Base-by-base conservation (phyloP, 176 grass and related monocot species). In the Otatea glauca region DNA sequence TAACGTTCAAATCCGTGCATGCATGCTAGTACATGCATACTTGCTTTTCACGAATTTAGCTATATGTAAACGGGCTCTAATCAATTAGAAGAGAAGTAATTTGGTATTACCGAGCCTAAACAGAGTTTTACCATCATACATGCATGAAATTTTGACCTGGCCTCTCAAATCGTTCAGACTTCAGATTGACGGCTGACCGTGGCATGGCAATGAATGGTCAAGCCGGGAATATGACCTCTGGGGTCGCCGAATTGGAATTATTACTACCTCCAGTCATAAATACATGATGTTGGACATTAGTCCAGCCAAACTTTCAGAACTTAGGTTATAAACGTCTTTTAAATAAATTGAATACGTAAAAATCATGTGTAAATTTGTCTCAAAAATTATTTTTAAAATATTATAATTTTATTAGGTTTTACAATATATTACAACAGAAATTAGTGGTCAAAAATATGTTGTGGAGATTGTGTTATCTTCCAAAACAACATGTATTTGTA, bases 1-100 rank as follows among this genome's bases (percentile, higher is more conserved):
- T 42, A 79, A 43, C 45, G 1, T 32, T 63, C 84, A 75, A 68
- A 81, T 2, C 78, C 32, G 38, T 21, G 45, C 69, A 65, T 9
- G 23, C 27, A 9, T 29, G 4, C 58, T 61, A 41, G 39, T 41
- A 58, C 20, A 9, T 58, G 5, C 9, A 58, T 58, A 58, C 55
- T 58, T n/a, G 20, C 55, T 20, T 54, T 18, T 54, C 51, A 54
- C 51, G 17, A 54, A 20, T 54, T 18, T 54, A 20, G 51, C 17
- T 58, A n/a, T 58, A 41, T 41, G 25, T 9, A 68, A 27, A 44
- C 14, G 7, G 21, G 32, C 20, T 23, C 68, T 47, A 37, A 42
- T 35, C 16, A 13, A 10, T 14, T 64, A 13, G 10, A 61, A 20
- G 47, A 25, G 25, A 70, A 51, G 29, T 50, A 27, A 18, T 43